Conservation (phyloP, 305 asterid genomes). For the Fraxinus paxiana region DNA sequence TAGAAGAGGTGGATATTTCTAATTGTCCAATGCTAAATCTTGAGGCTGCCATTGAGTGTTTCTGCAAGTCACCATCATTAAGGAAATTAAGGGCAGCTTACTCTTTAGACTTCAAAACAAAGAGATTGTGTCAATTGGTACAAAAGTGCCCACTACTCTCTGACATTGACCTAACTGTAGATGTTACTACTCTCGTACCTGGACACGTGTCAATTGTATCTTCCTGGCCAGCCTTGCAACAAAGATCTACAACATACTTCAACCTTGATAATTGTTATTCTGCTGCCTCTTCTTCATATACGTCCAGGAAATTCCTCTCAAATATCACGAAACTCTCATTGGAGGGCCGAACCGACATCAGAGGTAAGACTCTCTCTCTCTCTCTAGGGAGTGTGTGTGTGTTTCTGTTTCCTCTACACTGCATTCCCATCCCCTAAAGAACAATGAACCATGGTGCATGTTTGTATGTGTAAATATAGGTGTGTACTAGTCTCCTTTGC, state of each 20-base stretch:
- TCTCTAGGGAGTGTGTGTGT: not conserved
- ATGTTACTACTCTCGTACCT: conserved; percentile 59
- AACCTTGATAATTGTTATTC: conserved; percentile 21
- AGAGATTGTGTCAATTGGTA: conserved; percentile 45
- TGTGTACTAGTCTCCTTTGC: not conserved
- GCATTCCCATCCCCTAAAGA: not conserved
- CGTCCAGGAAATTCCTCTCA: conserved; percentile 33
- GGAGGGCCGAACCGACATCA: conserved; percentile 72
- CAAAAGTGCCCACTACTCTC: conserved; percentile 51
- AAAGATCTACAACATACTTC: conserved; percentile 27
- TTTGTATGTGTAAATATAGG: not conserved
- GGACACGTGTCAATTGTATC: conserved; percentile 47
- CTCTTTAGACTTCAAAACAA: conserved; percentile 40
- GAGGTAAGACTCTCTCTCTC: conserved; percentile 44
- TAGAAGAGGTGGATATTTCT: conserved; percentile 76
- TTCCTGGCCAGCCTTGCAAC: conserved; percentile 37
- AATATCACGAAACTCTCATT: conserved; percentile 54
- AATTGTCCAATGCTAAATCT: conserved; percentile 67
- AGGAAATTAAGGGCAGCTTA: conserved; percentile 63
- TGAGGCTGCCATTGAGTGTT: conserved; percentile 51
- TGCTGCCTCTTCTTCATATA: conserved; percentile 27
- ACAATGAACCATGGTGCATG: not conserved
- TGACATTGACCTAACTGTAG: conserved; percentile 64
- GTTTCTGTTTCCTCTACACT: not conserved
- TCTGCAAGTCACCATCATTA: conserved; percentile 69